These are phyloP conservation scores for Phytophthora hibernalis DNA, from an alignment of 352 stramenopile genomes.

Conservation along the genomic window DNA sequence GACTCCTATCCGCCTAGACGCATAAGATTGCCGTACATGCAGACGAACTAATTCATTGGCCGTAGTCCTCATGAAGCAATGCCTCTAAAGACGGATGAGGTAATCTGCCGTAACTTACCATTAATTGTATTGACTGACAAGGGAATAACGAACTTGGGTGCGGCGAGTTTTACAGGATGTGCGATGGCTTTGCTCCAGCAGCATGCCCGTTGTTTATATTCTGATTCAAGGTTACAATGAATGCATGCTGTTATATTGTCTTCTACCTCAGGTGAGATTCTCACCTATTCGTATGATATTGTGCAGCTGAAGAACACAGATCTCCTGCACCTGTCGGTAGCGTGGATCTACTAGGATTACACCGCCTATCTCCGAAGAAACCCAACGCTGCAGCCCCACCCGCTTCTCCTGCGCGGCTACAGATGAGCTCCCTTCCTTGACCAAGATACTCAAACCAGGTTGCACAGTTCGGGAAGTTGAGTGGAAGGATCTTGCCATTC, in stretches of 20 bases:
- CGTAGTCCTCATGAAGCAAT: slow-evolving; percentile 30
- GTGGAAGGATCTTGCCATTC: slow-evolving; percentile 47
- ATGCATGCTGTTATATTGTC: neutral
- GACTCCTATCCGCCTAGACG: neutral
- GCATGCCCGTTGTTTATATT: slow-evolving; percentile 32
- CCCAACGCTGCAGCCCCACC: slow-evolving; percentile 2
- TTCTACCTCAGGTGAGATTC: neutral
- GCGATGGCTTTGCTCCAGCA: slow-evolving; percentile 27
- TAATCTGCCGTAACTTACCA: slow-evolving; percentile 6
- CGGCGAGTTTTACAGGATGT: slow-evolving; percentile 27
- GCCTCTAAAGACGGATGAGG: slow-evolving; percentile 38
- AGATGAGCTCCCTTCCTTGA: slow-evolving; percentile 16
- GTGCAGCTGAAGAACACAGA: slow-evolving; percentile 13
- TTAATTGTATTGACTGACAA: neutral
- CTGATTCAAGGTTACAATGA: slow-evolving; percentile 34
- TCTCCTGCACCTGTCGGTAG: slow-evolving; percentile 17
- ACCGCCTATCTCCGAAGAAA: slow-evolving; percentile 12
- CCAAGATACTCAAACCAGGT: slow-evolving; percentile 28
- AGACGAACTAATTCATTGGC: slow-evolving; percentile 5
- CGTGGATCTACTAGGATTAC: slow-evolving; percentile 44
- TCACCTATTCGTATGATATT: neutral
- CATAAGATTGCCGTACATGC: neutral
- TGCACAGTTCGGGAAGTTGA: slow-evolving; percentile 40
- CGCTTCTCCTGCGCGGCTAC: slow-evolving; percentile 10
- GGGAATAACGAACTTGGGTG: neutral